A percentile compares a stretch with the other conserved stretches of the same genome.
These are phyloP conservation scores for Triangularia setosa DNA, from an alignment of 2,329 filamentous ascomycete genomes.

Conservation along the genomic window DNA sequence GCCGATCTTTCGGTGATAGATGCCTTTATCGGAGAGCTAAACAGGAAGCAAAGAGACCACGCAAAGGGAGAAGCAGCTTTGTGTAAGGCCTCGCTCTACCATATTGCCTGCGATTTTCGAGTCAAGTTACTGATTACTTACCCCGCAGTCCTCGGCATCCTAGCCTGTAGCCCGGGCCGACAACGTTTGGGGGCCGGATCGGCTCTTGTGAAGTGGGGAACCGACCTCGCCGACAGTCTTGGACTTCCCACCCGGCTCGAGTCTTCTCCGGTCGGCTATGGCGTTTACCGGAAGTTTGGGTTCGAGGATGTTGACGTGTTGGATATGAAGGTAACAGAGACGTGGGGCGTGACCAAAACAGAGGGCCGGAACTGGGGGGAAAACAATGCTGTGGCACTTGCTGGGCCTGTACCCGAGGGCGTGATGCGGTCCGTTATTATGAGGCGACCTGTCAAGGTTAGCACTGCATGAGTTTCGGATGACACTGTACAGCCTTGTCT, in stretches of 20 bases:
- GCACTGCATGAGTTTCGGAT: neutral
- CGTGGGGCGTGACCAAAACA: slow-evolving; percentile 19
- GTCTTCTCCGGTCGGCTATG: slow-evolving; percentile 28
- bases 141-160: slow-evolving; percentile 25
- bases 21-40: slow-evolving; percentile 27
- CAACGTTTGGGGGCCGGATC: slow-evolving; percentile 29
- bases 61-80: slow-evolving; percentile 27
- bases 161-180: slow-evolving; percentile 24
- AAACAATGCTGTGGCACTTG: slow-evolving; percentile 20
- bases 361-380: slow-evolving; percentile 28
- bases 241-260: slow-evolving; percentile 27
- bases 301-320: slow-evolving; percentile 28
- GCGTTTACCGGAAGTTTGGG: slow-evolving; percentile 28
- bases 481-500: neutral
- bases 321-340: slow-evolving; percentile 24
- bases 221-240: slow-evolving; percentile 27
- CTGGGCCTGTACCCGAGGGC: slow-evolving; percentile 24
- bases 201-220: slow-evolving; percentile 27
- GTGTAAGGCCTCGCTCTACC: slow-evolving; percentile 23
- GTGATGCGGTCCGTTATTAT: slow-evolving; percentile 27
- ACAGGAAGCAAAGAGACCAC: slow-evolving; percentile 14
- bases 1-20: slow-evolving; percentile 22
- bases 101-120: neutral
- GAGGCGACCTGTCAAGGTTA: slow-evolving; percentile 22
- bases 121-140: neutral